These are phyloP conservation scores for Colletotrichum brevisporum DNA, from an alignment of 2,329 filamentous ascomycete genomes.

Conservation along the genomic window DNA sequence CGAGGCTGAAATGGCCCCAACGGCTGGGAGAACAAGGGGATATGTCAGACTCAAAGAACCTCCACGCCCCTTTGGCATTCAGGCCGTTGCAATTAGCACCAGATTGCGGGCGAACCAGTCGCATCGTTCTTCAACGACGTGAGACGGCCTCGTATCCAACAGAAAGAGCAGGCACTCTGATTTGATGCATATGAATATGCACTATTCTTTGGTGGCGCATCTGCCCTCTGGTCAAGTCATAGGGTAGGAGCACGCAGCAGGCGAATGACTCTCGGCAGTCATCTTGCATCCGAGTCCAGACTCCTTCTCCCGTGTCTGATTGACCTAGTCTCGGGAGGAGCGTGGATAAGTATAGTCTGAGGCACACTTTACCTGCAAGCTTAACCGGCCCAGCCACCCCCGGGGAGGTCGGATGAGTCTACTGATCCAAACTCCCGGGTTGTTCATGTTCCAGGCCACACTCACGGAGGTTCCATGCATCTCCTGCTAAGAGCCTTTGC, in stretches of 20 bases:
- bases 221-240: neutral
- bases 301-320: too few relatives aligned
- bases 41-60: neutral
- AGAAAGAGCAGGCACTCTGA: neutral
- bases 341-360: neutral
- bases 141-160: neutral
- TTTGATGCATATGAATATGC: neutral
- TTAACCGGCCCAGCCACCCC: neutral
- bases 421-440: neutral
- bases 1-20: conserved; percentile 25
- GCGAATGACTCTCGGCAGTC: neutral
- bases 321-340: too few relatives aligned
- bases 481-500: neutral
- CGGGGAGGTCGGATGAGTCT: neutral
- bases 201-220: neutral
- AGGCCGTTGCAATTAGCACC: neutral
- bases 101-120: neutral
- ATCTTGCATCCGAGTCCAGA: too few relatives aligned
- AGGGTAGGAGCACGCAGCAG: neutral
- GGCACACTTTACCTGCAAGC: neutral
- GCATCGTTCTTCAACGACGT: neutral
- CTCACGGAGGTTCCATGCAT: neutral
- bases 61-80: conserved; percentile 1
- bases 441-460: conserved; percentile 4
- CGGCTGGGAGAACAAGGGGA: conserved; percentile 17